Conservation (phyloP, 176 grass and related monocot species). For the Rhynchospora tenuis region DNA sequence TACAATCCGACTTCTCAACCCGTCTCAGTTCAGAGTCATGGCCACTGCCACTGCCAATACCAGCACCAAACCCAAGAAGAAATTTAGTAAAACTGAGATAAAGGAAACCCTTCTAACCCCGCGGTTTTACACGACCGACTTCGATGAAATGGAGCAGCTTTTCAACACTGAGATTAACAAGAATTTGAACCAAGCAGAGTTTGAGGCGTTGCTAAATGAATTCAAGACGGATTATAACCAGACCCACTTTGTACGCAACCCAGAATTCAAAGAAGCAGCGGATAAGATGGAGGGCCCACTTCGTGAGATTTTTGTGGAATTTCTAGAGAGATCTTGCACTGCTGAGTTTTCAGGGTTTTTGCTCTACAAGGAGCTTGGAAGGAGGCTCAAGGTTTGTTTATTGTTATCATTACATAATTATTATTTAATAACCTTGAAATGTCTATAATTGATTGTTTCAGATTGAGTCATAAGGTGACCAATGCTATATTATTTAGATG, state of each 20-base stretch:
- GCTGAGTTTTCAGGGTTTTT: conserved; percentile 93
- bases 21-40: conserved; percentile 26
- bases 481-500: background rate
- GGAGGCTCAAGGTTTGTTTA: conserved; percentile 69
- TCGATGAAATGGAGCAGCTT: conserved; percentile 95
- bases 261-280: conserved; percentile 84
- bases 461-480: background rate
- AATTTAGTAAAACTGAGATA: conserved; percentile 55
- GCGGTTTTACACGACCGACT: conserved; percentile 91
- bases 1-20: conserved; percentile 24
- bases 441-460: background rate
- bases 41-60: conserved; percentile 26
- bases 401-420: background rate
- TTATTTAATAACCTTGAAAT: background rate
- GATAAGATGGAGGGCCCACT: conserved; percentile 87
- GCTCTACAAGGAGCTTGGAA: conserved; percentile 96
- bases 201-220: conserved; percentile 87
- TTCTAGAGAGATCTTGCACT: conserved; percentile 94
- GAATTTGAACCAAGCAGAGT: conserved; percentile 88
- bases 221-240: conserved; percentile 99
- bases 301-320: conserved; percentile 88
- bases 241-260: conserved; percentile 94
- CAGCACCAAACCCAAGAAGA: conserved; percentile 34
- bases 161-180: conserved; percentile 95
- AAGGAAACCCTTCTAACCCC: conserved; percentile 80